Evolutionary conservation across 192 early-diverging fungal species (phyloP).

Genomic region (Jimgerdemannia flammicorona): DNA sequence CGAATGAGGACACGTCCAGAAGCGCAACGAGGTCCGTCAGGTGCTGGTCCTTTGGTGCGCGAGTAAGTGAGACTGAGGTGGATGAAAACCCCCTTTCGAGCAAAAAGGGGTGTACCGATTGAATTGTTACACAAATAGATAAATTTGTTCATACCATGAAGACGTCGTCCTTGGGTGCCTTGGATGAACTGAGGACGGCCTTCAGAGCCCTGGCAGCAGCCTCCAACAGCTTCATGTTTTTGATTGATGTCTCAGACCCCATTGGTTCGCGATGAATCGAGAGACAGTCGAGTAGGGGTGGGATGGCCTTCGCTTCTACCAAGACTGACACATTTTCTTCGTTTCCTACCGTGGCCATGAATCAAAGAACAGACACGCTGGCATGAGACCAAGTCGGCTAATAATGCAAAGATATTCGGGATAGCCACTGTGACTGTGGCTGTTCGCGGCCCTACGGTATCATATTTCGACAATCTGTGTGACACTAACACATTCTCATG

Average conservation of each 20-base stretch:
- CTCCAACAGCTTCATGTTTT: constrained; percentile 55
- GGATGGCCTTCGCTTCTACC: constrained; percentile 51
- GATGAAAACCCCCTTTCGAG: neutral
- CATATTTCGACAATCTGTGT: too few relatives aligned
- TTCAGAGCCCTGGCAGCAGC: constrained; percentile 63
- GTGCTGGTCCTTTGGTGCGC: constrained; percentile 30
- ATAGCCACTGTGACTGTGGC: too few relatives aligned
- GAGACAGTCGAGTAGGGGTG: constrained; percentile 47
- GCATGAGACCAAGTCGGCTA: too few relatives aligned
- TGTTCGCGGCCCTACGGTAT: too few relatives aligned
- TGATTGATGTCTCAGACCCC: constrained; percentile 1
- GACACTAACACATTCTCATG: too few relatives aligned
- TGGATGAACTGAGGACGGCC: constrained; percentile 56
- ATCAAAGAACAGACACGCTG: neutral
- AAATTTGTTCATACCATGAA: constrained; percentile 35
- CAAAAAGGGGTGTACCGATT: neutral
- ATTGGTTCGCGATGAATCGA: constrained; percentile 14
- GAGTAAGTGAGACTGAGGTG: neutral
- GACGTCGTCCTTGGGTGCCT: constrained; percentile 43
- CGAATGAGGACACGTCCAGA: constrained; percentile 33
- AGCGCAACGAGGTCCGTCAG: constrained; percentile 42
- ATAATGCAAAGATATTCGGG: too few relatives aligned
- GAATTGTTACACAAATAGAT: neutral
- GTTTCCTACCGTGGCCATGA: constrained; percentile 26
- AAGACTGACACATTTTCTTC: constrained; percentile 58